A percentile compares a stretch with the other conserved stretches of the same genome.
Evolutionary conservation across 805 yeast genomes (phyloP).

Genomic region (Cyberlindnera suaveolens): DNA sequence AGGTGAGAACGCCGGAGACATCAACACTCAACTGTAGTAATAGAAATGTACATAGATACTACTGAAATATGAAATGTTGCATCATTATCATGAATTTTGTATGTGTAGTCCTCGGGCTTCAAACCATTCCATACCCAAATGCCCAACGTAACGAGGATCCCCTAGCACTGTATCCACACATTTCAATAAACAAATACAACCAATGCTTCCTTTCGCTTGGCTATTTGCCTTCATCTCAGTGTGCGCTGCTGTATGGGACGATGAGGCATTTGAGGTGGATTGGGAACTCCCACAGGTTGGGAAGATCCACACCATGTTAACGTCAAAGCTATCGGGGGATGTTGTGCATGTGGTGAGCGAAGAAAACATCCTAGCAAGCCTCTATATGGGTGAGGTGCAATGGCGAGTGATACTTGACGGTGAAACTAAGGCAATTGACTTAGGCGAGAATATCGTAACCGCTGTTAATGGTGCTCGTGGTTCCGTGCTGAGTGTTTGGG

Average conservation of each 20-base stretch:
- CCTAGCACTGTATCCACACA: background rate
- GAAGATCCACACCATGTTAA: slow-evolving; percentile 19
- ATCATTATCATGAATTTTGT: background rate
- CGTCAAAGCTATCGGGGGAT: slow-evolving; percentile 10
- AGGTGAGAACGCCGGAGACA: too few relatives aligned
- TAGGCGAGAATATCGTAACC: slow-evolving; percentile 2
- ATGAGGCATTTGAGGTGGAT: slow-evolving; percentile 49
- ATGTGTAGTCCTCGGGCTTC: background rate
- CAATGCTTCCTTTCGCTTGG: slow-evolving; percentile 2
- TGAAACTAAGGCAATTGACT: background rate
- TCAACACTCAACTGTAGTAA: too few relatives aligned
- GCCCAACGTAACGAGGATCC: too few relatives aligned
- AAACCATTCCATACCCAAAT: background rate
- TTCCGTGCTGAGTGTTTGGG: slow-evolving; percentile 18
- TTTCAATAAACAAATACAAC: background rate
- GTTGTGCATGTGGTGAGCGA: slow-evolving; percentile 24
- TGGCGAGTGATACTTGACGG: slow-evolving; percentile 27
- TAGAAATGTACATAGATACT: too few relatives aligned
- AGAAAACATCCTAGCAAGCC: slow-evolving; percentile 26
- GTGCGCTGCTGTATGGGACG: slow-evolving; percentile 30
- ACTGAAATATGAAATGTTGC: too few relatives aligned
- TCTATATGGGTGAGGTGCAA: slow-evolving; percentile 29
- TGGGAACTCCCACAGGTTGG: slow-evolving; percentile 49
- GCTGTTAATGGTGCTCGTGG: slow-evolving; percentile 18
- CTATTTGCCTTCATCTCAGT: background rate